Conservation (phyloP, 2,329 filamentous ascomycete species). For the Alternaria panax region DNA sequence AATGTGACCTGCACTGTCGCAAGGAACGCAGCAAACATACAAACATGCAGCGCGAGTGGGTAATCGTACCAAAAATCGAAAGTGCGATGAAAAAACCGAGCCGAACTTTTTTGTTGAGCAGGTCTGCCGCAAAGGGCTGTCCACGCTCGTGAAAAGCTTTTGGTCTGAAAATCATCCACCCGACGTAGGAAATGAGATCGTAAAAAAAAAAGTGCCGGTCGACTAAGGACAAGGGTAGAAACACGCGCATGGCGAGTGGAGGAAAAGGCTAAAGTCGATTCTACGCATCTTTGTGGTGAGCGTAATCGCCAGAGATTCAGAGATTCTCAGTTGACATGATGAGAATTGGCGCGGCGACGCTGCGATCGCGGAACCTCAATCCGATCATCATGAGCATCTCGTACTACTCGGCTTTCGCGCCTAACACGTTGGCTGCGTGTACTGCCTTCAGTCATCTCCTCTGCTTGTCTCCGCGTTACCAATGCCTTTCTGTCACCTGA, state of each 20-base stretch:
- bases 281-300: not conserved
- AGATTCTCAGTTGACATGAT: conserved; percentile 26
- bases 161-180: conserved; percentile 17
- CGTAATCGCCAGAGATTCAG: not conserved
- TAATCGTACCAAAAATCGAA: conserved; percentile 31
- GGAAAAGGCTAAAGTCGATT: not conserved
- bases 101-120: conserved; percentile 29
- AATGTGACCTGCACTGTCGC: conserved; percentile 47
- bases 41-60: conserved; percentile 30
- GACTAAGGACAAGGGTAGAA: not conserved
- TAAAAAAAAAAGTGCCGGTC: conserved; percentile 8
- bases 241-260: conserved; percentile 14
- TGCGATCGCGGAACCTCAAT: conserved; percentile 28
- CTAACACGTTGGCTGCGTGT: conserved; percentile 35
- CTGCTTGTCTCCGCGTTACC: conserved; percentile 36
- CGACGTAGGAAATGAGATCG: conserved; percentile 10
- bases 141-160: conserved; percentile 26
- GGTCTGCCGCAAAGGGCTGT: conserved; percentile 7
- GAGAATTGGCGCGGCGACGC: conserved; percentile 27
- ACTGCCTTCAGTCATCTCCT: conserved; percentile 42
- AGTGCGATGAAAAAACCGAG: conserved; percentile 19
- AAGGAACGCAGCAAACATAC: conserved; percentile 37
- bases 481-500: conserved; percentile 28
- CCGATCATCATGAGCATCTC: conserved; percentile 23
- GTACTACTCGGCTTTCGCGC: conserved; percentile 28